Base-by-base conservation (phyloP, 768 basidiomycete genomes). In the Cyathus striatus region DNA sequence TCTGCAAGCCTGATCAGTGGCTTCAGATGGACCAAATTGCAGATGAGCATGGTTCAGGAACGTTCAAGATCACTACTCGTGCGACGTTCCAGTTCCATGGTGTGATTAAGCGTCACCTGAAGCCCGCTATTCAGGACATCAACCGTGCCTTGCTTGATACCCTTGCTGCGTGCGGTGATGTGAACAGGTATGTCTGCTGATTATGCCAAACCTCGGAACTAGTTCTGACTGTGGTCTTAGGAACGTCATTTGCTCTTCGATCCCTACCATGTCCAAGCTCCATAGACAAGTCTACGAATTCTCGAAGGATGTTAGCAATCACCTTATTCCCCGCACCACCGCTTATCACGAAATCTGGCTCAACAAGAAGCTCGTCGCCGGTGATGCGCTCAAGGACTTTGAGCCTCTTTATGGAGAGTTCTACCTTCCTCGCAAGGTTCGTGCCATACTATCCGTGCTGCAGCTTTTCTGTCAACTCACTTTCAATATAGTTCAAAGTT, bases 71-170 rank as follows among this genome's bases (percentile, higher is more conserved):
- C 51, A 99, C 96, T 37, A 99, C 96, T 24, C 77, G 96, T 48
- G 83, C 92, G 62, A 99, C 96, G 7, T 99, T 98, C 85, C 96
- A 99, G 66, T 98, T 96, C 76, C 96, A 99, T 63, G 96, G 96
- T 43, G 90, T 99, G 53, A 91, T 99, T 71, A 99, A 99, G 73
- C 78, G 78, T 49, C 92, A 99, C 61, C 66, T 99, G 62, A 98
- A 98, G 68, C 84, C 89, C 23, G 89, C 93, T 14, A 97, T 99
- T 49, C 94, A 96, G 68, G 90, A 82, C 42, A 98, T 98, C 62
- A 99, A 99, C 67, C 75, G 82, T 40, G 83, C 76, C 18, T 58
- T 97, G 52, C 72, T 99, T 45, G 96, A 99, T 63, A 97, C 96
- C 3, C 80, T 99, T 47, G 96, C 95, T 38, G 96, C 96, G 18